phyloP scores from a whole-genome alignment of 2,329 filamentous ascomycete genomes.

The Penicillium sp. region DNA sequence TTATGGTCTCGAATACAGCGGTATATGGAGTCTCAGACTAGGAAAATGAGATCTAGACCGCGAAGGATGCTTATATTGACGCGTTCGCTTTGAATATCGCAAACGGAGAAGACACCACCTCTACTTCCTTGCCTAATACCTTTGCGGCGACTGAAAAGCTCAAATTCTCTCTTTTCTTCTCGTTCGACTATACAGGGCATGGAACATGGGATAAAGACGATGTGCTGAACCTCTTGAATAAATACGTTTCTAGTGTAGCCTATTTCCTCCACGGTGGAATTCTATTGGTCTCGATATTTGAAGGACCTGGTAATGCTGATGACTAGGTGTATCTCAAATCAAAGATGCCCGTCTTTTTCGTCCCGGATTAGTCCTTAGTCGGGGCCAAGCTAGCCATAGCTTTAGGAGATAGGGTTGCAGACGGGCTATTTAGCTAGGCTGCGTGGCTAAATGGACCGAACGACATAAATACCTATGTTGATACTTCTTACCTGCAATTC shows the following conservation, averaged over 20 bases:
- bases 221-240: neutral
- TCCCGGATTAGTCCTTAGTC: neutral
- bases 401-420: neutral
- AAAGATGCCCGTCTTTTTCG: neutral
- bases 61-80: neutral
- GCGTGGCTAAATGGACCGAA: neutral
- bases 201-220: neutral
- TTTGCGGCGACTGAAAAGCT: neutral
- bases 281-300: neutral
- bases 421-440: neutral
- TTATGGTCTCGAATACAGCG: neutral
- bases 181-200: neutral
- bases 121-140: neutral
- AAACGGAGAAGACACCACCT: neutral
- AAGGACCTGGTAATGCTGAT: neutral
- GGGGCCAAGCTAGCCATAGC: neutral
- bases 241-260: neutral
- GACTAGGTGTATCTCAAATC: neutral
- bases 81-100: neutral
- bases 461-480: neutral
- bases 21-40: neutral
- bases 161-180: neutral
- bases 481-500: neutral
- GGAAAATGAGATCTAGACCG: neutral
- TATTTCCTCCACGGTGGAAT: neutral